Evolutionary conservation across 371 early-diverging fungal genomes (phyloP), one percentile per base, ranked within the genome.

Genomic region (Nematocida sp.): DNA sequence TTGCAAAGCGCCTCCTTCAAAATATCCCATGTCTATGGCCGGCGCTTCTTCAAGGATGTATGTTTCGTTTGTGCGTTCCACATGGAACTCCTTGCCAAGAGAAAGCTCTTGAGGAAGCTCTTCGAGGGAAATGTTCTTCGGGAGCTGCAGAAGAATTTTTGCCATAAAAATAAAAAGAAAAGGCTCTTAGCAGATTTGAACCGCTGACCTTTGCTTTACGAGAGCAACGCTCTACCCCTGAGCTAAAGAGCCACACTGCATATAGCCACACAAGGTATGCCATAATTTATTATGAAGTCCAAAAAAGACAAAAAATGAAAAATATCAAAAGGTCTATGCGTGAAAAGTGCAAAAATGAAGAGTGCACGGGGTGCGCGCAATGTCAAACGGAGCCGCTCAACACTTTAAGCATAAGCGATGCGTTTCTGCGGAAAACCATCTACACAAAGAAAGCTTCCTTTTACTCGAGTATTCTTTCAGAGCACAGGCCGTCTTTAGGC

Each of bases 211-310:
- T 71, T 71, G 75, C 75, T 71, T 71, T 71, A 71, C 75, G 75
- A 71, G 75, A 71, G 75, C 75, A 71, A 71, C 75, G 75, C 75
- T 71, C 75, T 71, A 61, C 75, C 75, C 7, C 75, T 71, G 75
- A 71, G 75, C 75, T 71, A 71, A 71, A 71, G 61, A 61, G 75
- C 75, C 75, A 33, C 18, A 53, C 23, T n/a, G 13, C 4, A 9
- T 23, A 28, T 4, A 28, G 23, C 26, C 53, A 33, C 32, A 28
- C 5, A 7, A 53, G 13, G 4, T 53, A 53, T 9, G 13, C 26
- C 5, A n/a, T n/a, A 40, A 16, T 51, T 5, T 9, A 51, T 51
- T 9, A 20, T 16, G 16, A 20, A 51, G 20, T 16, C 16, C 20
- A 26, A 9, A 20, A 26, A 5, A 51, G 51, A n/a, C n/a, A 63